Evolutionary conservation across 2,329 filamentous ascomycete genomes (phyloP).

Genomic region (Xylariaceae sp.): DNA sequence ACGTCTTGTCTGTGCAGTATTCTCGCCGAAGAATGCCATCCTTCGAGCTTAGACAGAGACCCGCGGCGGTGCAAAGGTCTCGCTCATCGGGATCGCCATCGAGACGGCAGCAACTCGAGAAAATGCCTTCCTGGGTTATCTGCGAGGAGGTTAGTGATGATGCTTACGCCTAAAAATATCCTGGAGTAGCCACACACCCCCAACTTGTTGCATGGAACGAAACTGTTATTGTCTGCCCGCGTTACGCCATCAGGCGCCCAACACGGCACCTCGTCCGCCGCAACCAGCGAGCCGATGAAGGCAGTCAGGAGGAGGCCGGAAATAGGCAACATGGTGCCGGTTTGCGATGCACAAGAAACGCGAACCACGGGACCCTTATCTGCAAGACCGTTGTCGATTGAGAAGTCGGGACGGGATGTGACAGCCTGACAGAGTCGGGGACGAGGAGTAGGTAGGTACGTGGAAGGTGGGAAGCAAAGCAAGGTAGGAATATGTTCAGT

Average conservation of each 20-base stretch:
- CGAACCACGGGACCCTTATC: not conserved
- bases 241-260: conserved; percentile 31
- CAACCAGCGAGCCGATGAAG: not conserved
- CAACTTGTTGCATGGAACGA: conserved; percentile 33
- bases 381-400: not conserved
- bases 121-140: conserved; percentile 23
- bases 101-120: conserved; percentile 31
- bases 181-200: conserved; percentile 21
- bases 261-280: conserved; percentile 20
- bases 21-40: conserved; percentile 25
- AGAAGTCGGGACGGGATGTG: not conserved
- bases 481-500: not conserved
- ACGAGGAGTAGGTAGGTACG: not conserved
- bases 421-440: not conserved
- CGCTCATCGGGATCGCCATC: conserved; percentile 23
- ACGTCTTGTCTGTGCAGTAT: conserved; percentile 32
- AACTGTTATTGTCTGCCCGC: conserved; percentile 26
- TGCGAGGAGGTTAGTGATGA: no score
- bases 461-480: not conserved
- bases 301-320: not conserved
- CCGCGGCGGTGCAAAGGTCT: conserved; percentile 29
- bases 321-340: conserved; percentile 5
- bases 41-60: conserved; percentile 26
- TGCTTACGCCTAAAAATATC: no score
- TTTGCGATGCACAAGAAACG: not conserved